Evolutionary conservation across 2,329 filamentous ascomycete genomes (phyloP).

Genomic region (Claviceps digitariae): DNA sequence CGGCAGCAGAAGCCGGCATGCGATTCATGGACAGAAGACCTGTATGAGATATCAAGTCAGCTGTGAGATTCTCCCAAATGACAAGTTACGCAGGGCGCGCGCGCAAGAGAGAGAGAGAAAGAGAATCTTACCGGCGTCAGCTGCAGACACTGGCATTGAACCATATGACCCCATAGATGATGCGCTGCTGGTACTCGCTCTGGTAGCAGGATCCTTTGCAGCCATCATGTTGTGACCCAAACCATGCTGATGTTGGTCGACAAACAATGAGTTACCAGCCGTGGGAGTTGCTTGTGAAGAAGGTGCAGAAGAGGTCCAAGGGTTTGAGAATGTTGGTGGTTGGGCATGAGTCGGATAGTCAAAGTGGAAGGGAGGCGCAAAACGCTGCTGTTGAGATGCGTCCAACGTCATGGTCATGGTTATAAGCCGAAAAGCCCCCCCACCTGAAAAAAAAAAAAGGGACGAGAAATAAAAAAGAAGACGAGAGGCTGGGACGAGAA

Average conservation of each 20-base stretch:
- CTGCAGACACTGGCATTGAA: conserved; percentile 57
- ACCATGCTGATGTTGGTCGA: conserved; percentile 28
- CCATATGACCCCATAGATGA: conserved; percentile 56
- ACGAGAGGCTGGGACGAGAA: not conserved
- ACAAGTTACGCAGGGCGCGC: not conserved
- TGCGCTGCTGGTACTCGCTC: conserved; percentile 44
- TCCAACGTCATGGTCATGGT: conserved; percentile 95
- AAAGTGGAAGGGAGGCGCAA: conserved; percentile 62
- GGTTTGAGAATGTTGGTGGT: conserved; percentile 75
- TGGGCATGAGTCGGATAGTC: conserved; percentile 46
- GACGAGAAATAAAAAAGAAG: not conserved
- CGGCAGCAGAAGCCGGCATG: conserved; percentile 41
- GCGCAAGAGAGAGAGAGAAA: not conserved
- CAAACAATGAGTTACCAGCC: conserved; percentile 49
- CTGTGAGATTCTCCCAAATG: conserved; percentile 35
- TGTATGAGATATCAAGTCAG: conserved; percentile 33
- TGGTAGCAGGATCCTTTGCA: conserved; percentile 30
- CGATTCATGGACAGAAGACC: conserved; percentile 62
- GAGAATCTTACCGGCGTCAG: conserved; percentile 50
- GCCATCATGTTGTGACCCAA: conserved; percentile 43
- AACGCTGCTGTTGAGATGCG: conserved; percentile 62
- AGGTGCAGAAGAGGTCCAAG: conserved; percentile 56
- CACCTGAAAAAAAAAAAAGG: not conserved
- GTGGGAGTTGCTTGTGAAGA: conserved; percentile 29
- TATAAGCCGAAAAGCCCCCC: conserved; percentile 10